Conservation (phyloP, 129 eudicot species). For the Chrysanthemum lavandulifolium region DNA sequence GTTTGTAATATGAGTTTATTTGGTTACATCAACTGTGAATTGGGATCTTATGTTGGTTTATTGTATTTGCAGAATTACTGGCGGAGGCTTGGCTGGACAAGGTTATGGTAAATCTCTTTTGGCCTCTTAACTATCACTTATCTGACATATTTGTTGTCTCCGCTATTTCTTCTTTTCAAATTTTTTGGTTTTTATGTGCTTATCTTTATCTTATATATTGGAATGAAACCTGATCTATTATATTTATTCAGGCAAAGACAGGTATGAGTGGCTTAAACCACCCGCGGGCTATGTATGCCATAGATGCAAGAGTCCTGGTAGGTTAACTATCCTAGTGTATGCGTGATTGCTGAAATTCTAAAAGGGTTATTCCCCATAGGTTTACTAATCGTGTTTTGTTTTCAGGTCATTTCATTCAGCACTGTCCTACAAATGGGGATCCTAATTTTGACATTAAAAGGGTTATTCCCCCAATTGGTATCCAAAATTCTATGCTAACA, state of each 20-base stretch:
- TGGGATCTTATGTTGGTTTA: too few relatives aligned
- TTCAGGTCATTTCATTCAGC: too few relatives aligned
- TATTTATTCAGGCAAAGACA: background rate
- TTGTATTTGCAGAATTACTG: too few relatives aligned
- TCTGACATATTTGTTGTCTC: background rate
- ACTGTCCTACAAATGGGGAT: too few relatives aligned
- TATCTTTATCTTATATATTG: background rate
- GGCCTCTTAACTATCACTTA: background rate
- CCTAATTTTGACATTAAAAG: too few relatives aligned
- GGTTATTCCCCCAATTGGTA: too few relatives aligned
- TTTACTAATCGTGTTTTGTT: background rate
- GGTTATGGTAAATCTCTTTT: too few relatives aligned
- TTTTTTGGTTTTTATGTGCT: background rate
- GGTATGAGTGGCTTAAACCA: background rate
- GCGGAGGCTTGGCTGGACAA: too few relatives aligned
- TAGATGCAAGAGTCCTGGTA: background rate
- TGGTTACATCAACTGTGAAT: too few relatives aligned
- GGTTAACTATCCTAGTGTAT: background rate
- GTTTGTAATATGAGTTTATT: too few relatives aligned
- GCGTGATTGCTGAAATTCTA: background rate
- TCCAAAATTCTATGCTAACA: too few relatives aligned
- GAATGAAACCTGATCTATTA: background rate
- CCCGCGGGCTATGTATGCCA: constrained; percentile 1
- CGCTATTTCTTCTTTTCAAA: too few relatives aligned
- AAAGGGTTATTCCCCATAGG: background rate